A percentile compares a stretch with the other conserved stretches of the same genome.
Conservation (phyloP, 768 basidiomycete genomes). For the Boletus pseudo-olivaceus region DNA sequence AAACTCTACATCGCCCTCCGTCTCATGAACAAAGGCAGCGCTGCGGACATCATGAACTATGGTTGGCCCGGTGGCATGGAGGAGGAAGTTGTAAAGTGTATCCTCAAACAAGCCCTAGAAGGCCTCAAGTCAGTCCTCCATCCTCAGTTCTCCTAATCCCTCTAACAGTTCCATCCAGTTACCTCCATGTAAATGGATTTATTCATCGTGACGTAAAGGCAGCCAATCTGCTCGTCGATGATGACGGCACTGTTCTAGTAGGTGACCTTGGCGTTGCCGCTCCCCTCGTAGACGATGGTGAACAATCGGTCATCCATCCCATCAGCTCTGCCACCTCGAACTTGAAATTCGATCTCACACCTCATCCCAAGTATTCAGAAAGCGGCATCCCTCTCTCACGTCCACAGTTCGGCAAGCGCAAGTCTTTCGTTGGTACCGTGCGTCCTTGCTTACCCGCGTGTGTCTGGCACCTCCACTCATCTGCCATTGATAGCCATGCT, state of each 20-base stretch:
- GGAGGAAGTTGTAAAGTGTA: slow-evolving; percentile 83
- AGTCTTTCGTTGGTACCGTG: slow-evolving; percentile 90
- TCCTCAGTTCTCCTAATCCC: not conserved
- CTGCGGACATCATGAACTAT: slow-evolving; percentile 80
- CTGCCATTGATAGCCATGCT: slow-evolving; percentile 59
- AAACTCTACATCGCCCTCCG: slow-evolving; percentile 84
- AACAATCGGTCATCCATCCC: slow-evolving; percentile 33
- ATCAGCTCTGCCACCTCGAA: slow-evolving; percentile 24
- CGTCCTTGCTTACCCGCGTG: slow-evolving; percentile 19
- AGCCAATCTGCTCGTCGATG: slow-evolving; percentile 88
- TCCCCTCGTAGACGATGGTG: slow-evolving; percentile 67
- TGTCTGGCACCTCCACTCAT: not conserved
- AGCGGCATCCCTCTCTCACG: slow-evolving; percentile 19
- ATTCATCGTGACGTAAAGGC: slow-evolving; percentile 95
- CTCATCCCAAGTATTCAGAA: slow-evolving; percentile 5
- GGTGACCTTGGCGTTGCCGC: slow-evolving; percentile 94
- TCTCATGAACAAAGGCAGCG: slow-evolving; percentile 86
- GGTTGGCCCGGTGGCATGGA: slow-evolving; percentile 88
- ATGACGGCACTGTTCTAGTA: slow-evolving; percentile 84
- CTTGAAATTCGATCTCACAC: slow-evolving; percentile 35
- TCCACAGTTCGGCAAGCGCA: slow-evolving; percentile 68
- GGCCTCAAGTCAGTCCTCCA: slow-evolving; percentile 71
- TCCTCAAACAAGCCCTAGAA: slow-evolving; percentile 79
- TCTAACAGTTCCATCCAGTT: slow-evolving; percentile 41
- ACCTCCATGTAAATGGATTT: slow-evolving; percentile 85